Evolutionary conservation across 2,329 filamentous ascomycete species (phyloP).

Genomic region (Alternaria rosae): DNA sequence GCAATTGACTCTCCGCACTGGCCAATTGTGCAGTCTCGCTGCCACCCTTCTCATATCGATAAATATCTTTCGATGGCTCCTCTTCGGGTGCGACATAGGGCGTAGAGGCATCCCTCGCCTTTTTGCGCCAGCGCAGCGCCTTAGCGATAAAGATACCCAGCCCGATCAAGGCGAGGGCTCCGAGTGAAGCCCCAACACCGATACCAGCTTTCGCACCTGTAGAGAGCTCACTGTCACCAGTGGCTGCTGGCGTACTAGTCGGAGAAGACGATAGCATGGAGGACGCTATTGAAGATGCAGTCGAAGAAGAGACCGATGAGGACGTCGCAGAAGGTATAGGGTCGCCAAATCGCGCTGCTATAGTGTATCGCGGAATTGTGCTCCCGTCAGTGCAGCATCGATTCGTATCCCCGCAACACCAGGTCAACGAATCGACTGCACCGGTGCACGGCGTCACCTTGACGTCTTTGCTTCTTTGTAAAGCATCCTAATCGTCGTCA

Average conservation of each 20-base stretch:
- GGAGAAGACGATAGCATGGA: not conserved
- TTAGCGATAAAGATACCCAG: constrained; percentile 13
- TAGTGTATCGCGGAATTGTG: constrained; percentile 1
- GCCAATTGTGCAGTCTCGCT: constrained; percentile 3
- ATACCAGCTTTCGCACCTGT: constrained; percentile 8
- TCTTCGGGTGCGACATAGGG: not conserved
- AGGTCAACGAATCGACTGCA: not conserved
- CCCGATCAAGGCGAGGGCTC: constrained; percentile 7
- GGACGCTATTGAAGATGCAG: not conserved
- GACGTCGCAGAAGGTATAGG: constrained; percentile 2
- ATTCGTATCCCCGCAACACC: not conserved
- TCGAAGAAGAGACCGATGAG: not conserved
- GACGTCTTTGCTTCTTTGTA: not conserved
- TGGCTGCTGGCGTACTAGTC: not conserved
- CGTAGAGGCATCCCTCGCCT: not conserved
- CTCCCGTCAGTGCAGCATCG: constrained; percentile 4
- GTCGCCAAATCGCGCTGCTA: constrained; percentile 13
- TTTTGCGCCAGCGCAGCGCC: constrained; percentile 17
- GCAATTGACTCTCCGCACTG: constrained; percentile 5
- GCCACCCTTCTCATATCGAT: not conserved
- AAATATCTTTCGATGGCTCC: not conserved
- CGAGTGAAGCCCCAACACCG: constrained; percentile 4
- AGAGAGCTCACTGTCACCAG: not conserved
- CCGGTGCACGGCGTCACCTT: not conserved
- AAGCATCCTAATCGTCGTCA: not conserved